Evolutionary conservation across 2,329 filamentous ascomycete genomes (phyloP).

Genomic region (Fusarium nurragi): DNA sequence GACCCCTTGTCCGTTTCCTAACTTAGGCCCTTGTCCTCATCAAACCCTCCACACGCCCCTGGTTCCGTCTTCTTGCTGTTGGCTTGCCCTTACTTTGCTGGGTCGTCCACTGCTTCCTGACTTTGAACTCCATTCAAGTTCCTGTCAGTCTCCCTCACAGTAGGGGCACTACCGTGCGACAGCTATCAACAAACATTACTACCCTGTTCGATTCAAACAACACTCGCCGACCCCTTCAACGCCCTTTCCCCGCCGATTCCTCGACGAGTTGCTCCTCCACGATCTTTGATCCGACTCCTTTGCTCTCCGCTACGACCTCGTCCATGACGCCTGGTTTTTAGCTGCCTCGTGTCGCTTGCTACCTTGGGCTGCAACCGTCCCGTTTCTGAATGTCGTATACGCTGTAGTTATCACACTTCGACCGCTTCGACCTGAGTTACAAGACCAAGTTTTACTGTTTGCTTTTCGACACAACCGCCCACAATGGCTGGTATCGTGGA

Average conservation of each 20-base stretch:
- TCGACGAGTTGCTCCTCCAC: slow-evolving; percentile 14
- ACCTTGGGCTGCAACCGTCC: slow-evolving; percentile 30
- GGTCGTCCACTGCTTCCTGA: slow-evolving; percentile 30
- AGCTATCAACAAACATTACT: slow-evolving; percentile 29
- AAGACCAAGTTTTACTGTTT: slow-evolving; percentile 11
- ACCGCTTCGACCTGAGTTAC: slow-evolving; percentile 17
- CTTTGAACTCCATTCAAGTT: slow-evolving; percentile 29
- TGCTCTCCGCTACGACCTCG: slow-evolving; percentile 19
- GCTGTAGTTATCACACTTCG: slow-evolving; percentile 21
- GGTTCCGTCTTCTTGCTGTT: slow-evolving; percentile 30
- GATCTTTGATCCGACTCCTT: slow-evolving; percentile 22
- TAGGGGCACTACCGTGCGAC: slow-evolving; percentile 37
- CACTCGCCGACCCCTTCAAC: slow-evolving; percentile 28
- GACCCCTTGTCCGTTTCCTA: slow-evolving; percentile 36
- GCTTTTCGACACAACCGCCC: slow-evolving; percentile 26
- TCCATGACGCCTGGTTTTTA: slow-evolving; percentile 42
- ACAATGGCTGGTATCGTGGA: slow-evolving; percentile 63
- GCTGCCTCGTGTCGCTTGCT: slow-evolving; percentile 36
- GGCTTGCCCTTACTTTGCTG: slow-evolving; percentile 24
- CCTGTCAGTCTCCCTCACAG: slow-evolving; percentile 30
- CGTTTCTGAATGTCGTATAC: slow-evolving; percentile 34
- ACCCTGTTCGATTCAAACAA: slow-evolving; percentile 20
- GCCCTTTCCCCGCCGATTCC: slow-evolving; percentile 19
- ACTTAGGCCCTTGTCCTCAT: slow-evolving; percentile 42
- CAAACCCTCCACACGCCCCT: slow-evolving; percentile 44